Base-by-base conservation (phyloP, 208 protist genomes). In the Crithidia mellificae region DNA sequence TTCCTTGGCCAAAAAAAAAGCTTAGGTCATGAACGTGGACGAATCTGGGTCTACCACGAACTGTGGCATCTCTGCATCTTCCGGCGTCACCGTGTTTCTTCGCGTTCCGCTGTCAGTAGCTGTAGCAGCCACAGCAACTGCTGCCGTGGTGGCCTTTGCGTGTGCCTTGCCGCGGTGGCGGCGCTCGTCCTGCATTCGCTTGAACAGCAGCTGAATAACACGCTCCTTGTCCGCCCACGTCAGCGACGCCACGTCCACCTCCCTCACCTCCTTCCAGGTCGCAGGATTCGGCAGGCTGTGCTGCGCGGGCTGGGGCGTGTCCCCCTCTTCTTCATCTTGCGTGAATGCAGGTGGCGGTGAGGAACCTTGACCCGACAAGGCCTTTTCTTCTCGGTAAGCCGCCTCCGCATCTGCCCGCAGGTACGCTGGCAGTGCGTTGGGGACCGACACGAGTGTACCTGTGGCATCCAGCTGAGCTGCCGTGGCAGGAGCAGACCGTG, bases 201-300 rank as follows among this genome's bases (percentile, higher is more conserved):
- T 87, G 53, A 96, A 95, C 2, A 97, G 83, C 20, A 83, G 58
- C 41, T 83, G 83, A 19, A 97, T 62, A 0, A 97, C 91, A 0
- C 91, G 85, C 76, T 97, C 93, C 80, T 96, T 97, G 27, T 97
- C 91, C 2, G 52, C 66, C 93, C 93, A 97, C 38, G 74, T 78
- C 14, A 97, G 66, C 20, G 90, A 68, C 3, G 68, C 64, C n/a
- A 97, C 87, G 29, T 97, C 87, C 20, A 94, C 73, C 3, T 65
- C 55, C 46, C 84, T 80, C 0, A 89, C 61, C 38, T 90, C 83
- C 51, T 81, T 79, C 67, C 84, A 65, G 19, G 77, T 84, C 0
- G 80, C 78, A 12, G 71, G 77, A 41, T 39, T 81, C 6, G 84
- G 85, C 36, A 94, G 55, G 29, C 57, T 44, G n/a, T 51, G 51